Evolutionary conservation across 768 basidiomycete species (phyloP).

Genomic region (Mycena latifolia): DNA sequence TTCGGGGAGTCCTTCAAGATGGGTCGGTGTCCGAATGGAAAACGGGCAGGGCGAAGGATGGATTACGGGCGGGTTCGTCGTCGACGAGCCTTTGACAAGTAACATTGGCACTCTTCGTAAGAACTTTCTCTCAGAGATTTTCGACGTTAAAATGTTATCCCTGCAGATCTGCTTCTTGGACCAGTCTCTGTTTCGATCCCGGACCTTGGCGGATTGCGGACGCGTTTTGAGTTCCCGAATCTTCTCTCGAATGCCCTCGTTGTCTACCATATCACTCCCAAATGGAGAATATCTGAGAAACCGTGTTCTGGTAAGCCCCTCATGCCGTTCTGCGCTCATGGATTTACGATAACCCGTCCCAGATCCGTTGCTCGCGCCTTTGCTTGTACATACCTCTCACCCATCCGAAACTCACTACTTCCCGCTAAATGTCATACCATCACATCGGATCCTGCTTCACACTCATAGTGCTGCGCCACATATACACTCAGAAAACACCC

Average conservation of each 20-base stretch:
- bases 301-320: conserved; percentile 52
- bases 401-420: conserved; percentile 77
- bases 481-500: conserved; percentile 52
- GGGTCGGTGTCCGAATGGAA: conserved; percentile 68
- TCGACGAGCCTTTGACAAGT: conserved; percentile 45
- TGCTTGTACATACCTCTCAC: conserved; percentile 74
- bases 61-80: conserved; percentile 69
- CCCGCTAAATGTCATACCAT: conserved; percentile 54
- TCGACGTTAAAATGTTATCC: conserved; percentile 15
- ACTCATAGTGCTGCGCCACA: conserved; percentile 79
- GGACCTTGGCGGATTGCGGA: conserved; percentile 49
- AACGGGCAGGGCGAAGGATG: conserved; percentile 68
- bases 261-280: conserved; percentile 69
- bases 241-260: conserved; percentile 72
- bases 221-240: conserved; percentile 63
- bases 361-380: conserved; percentile 71
- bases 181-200: conserved; percentile 49
- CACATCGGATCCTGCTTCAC: conserved; percentile 68
- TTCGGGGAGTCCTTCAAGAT: conserved; percentile 38
- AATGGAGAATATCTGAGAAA: conserved; percentile 30
- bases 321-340: not conserved
- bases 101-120: conserved; percentile 59
- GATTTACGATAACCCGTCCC: conserved; percentile 19
- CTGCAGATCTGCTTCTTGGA: conserved; percentile 56
- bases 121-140: conserved; percentile 35